Evolutionary conservation across 306 rosid species (phyloP), one percentile per base, ranked within the genome.

Genomic region (Citrullus colocynthis): DNA sequence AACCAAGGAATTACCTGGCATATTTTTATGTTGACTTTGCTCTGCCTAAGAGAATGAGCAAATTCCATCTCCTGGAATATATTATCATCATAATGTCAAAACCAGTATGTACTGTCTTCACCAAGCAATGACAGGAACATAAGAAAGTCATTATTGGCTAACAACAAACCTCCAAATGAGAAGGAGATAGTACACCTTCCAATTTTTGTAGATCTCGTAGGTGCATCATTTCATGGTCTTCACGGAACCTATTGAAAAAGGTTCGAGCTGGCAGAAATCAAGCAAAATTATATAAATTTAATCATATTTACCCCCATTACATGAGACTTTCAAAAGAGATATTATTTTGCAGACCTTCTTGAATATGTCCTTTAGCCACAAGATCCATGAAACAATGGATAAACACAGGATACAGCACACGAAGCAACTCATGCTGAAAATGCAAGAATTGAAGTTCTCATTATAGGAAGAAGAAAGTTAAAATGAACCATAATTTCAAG

Each of bases 381-480:
- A 92, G 93, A 82, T 92, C 99, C 97, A 96, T 92, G 82, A 92
- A 96, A 82, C 97, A 91, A 76, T 96, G 99, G 9, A 96, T 90
- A 83, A 92, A 96, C 13, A 92, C 98, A 0, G 99, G 99, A 89
- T 92, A 92, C 78, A 96, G 97, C 80, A 96, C 97, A 3, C 98
- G 98, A 73, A 96, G 91, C 88, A 96, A 85, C 85, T 96, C 99
- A 78, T 88, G 96, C 99, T 92, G 96, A 84, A 89, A 78, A 72
- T 78, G 62, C 20, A 32, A 51, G 52, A 81, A 14, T 57, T 18
- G 10, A 69, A 13, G 37, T 24, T 39, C 32, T 37, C 18, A 34
- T 11, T 24, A 37, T 28, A 30, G 59, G 71, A 32, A 61, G 6
- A 20, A 65, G 11, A 78, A 62, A 65, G 51, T 12, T 6, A 63